These are phyloP conservation scores for Yarrowia sp. DNA, from an alignment of 805 yeast genomes.

Conservation along the genomic window DNA sequence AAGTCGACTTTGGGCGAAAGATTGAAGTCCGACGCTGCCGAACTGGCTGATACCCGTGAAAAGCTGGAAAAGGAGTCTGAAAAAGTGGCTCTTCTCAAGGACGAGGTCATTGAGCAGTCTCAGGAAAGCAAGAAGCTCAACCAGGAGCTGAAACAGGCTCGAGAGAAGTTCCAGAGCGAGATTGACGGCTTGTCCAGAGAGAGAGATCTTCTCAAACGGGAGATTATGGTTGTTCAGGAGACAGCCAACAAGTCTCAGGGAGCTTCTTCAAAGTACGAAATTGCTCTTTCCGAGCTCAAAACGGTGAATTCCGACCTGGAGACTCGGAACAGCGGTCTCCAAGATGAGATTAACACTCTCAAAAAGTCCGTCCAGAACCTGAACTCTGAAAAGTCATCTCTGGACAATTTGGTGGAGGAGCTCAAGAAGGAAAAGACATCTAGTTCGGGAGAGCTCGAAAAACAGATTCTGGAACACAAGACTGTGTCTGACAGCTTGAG, in stretches of 20 bases:
- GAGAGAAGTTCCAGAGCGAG: slow-evolving; percentile 42
- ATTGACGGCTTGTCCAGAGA: slow-evolving; percentile 42
- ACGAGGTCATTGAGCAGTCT: slow-evolving; percentile 50
- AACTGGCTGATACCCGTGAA: slow-evolving; percentile 49
- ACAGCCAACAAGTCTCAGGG: slow-evolving; percentile 27
- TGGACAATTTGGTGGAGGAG: not conserved
- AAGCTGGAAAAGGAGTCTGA: slow-evolving; percentile 50
- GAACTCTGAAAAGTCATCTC: not conserved
- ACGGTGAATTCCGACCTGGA: slow-evolving; percentile 7
- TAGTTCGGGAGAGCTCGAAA: slow-evolving; percentile 20
- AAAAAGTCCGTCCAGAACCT: slow-evolving; percentile 1
- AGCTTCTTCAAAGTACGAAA: slow-evolving; percentile 46
- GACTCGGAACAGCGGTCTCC: slow-evolving; percentile 9
- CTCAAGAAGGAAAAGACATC: slow-evolving; percentile 3
- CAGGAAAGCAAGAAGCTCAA: slow-evolving; percentile 47
- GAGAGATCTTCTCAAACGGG: slow-evolving; percentile 44
- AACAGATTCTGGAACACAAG: slow-evolving; percentile 19
- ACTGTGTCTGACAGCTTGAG: slow-evolving; percentile 42
- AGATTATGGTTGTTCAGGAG: slow-evolving; percentile 39
- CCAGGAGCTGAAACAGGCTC: slow-evolving; percentile 45
- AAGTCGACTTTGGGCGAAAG: slow-evolving; percentile 54
- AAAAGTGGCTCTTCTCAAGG: slow-evolving; percentile 51
- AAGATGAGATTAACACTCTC: slow-evolving; percentile 7
- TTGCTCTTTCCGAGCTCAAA: slow-evolving; percentile 47
- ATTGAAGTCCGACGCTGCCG: slow-evolving; percentile 53